Evolutionary conservation across 1,284 basidiomycete species (phyloP), one percentile per base, ranked within the genome.

Genomic region (Malassezia pachydermatis): DNA sequence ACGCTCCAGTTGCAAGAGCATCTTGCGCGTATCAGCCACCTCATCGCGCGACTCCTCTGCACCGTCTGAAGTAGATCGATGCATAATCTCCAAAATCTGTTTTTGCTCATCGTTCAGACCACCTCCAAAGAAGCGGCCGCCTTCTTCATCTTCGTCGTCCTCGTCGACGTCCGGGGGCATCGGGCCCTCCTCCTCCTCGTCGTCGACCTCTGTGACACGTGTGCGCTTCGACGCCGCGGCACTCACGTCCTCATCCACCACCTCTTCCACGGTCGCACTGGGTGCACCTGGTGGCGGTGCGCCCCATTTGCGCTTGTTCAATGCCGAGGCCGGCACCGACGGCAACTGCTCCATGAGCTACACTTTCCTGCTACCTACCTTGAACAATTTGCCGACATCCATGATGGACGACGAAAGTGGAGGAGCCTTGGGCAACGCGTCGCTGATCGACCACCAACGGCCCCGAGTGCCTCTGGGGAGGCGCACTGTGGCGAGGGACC

Each of bases 1-100:
- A 17, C 86, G 79, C 73, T 98, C 90, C 58, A 98, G 85, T 34
- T 80, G 79, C 27, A 86, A 75, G 11, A 98, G 76, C 51, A 84
- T 76, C 59, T 84, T 79, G 45, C 86, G 80, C 11, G 92, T 78
- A 20, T 78, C 77, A 3, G 81, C 80, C 16, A 60, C 25, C 13
- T 52, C 44, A 17, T 42, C 40, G 16, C n/a, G 19, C 3, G 24
- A 17, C n/a, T 17, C 27, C 35, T 48, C 41, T 6, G 40, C 40
- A 9, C 46, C 47, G 20, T 56, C 45, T 23, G 32, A 23, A 11
- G 44, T 41, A 19, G 29, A 49, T 3, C 51, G 41, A 41, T 65
- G 59, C 59, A 70, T 64, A 33, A 69, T 67, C 33, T 69, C 62
- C 14, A 69, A 47, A 33, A 70, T 69, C 6, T 54, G 50, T 28